Percentiles rank a stretch among this genome's conserved stretches.
phyloP scores from a whole-genome alignment of 2,329 filamentous ascomycete species.

The Teratosphaeriaceae sp. region DNA sequence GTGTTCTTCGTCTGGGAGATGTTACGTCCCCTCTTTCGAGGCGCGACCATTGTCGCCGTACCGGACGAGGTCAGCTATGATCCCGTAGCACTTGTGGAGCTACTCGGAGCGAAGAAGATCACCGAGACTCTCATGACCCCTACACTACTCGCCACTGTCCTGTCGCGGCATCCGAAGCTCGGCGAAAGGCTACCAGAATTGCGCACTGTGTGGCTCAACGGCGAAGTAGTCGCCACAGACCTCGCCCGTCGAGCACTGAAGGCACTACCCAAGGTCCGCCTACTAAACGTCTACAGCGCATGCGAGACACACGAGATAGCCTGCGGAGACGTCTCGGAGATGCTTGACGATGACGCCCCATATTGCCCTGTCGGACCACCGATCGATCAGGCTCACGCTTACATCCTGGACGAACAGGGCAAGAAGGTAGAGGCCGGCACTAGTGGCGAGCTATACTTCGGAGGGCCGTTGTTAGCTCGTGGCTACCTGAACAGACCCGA shows the following conservation, averaged over 20 bases:
- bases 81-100: conserved; percentile 63
- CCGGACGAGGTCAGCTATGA: conserved; percentile 74
- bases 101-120: conserved; percentile 58
- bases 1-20: conserved; percentile 88
- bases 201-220: conserved; percentile 70
- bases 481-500: conserved; percentile 77
- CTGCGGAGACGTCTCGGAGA: conserved; percentile 65
- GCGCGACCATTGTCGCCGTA: conserved; percentile 68
- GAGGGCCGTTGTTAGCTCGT: conserved; percentile 64
- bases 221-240: conserved; percentile 75
- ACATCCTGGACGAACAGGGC: conserved; percentile 65
- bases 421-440: conserved; percentile 56
- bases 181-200: conserved; percentile 58
- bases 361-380: conserved; percentile 71
- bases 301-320: conserved; percentile 78
- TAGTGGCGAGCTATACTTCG: conserved; percentile 68
- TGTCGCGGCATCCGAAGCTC: conserved; percentile 62
- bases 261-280: conserved; percentile 59
- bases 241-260: conserved; percentile 62
- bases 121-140: conserved; percentile 82
- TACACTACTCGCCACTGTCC: conserved; percentile 66
- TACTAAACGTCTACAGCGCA: conserved; percentile 76
- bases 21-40: conserved; percentile 65
- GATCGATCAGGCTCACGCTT: conserved; percentile 60
- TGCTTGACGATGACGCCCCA: conserved; percentile 52